phyloP scores from a whole-genome alignment of 2,329 filamentous ascomycete species.

The Fusarium fracticaudum region DNA sequence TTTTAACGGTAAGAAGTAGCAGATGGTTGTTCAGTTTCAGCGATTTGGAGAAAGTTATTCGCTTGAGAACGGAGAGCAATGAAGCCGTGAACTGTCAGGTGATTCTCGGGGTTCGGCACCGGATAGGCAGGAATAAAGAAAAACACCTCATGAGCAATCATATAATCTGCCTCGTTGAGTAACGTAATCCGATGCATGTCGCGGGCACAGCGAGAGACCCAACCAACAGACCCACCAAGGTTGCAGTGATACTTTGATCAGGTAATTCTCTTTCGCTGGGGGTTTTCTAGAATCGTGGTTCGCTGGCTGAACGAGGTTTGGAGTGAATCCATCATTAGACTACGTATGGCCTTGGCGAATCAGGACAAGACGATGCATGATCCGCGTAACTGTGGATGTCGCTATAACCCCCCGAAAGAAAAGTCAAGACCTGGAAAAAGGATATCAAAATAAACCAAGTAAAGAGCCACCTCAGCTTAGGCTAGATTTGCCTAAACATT shows the following conservation, averaged over 20 bases:
- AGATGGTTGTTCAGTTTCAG: not conserved
- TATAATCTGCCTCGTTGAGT: not conserved
- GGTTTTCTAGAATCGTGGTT: rapidly evolving
- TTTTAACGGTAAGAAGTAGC: rapidly evolving
- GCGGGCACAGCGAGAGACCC: not conserved
- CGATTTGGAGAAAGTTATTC: rapidly evolving
- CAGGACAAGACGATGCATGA: not conserved
- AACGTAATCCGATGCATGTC: not conserved
- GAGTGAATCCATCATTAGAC: not conserved
- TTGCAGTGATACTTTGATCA: not conserved
- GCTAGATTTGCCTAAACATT: no score
- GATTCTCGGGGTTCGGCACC: not conserved
- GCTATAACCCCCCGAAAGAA: no score
- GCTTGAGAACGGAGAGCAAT: not conserved
- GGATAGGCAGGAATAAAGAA: not conserved
- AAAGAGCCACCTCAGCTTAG: no score
- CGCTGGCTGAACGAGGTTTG: not conserved
- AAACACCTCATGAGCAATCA: not conserved
- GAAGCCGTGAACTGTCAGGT: no score
- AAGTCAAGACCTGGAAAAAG: no score
- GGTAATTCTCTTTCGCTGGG: no score
- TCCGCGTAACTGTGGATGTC: no score
- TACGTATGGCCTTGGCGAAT: not conserved
- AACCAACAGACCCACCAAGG: not conserved
- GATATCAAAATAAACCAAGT: no score